phyloP scores from a whole-genome alignment of 1,284 basidiomycete species.

The Moesziomyces globuligerus region DNA sequence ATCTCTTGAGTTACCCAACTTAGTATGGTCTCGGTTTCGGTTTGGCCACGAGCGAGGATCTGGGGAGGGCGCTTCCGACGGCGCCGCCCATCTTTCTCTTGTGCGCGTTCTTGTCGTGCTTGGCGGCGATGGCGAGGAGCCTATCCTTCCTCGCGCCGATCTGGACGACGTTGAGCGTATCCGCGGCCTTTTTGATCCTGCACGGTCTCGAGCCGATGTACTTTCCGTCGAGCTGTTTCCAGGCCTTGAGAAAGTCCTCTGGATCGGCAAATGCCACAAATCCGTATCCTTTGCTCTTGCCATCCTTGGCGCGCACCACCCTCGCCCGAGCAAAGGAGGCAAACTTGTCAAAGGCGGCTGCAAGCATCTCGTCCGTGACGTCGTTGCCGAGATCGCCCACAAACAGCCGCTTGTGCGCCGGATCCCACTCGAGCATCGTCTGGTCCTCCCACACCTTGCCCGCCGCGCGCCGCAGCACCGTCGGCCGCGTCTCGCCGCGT shows the following conservation, averaged over 20 bases:
- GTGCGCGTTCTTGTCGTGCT: conserved; percentile 49
- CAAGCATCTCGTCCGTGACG: conserved; percentile 90
- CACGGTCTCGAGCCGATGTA: conserved; percentile 65
- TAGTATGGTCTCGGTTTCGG: too few species aligned
- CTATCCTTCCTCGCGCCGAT: conserved; percentile 65
- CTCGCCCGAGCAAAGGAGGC: conserved; percentile 91
- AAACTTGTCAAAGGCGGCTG: conserved; percentile 89
- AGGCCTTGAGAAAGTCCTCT: conserved; percentile 96
- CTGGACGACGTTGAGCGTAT: conserved; percentile 53
- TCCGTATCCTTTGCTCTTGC: conserved; percentile 89
- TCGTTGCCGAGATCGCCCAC: conserved; percentile 98
- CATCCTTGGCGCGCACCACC: conserved; percentile 84
- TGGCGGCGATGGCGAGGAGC: conserved; percentile 55
- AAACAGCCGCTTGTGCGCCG: conserved; percentile 97
- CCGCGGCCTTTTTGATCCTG: conserved; percentile 63
- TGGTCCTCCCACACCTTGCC: conserved; percentile 99
- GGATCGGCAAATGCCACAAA: conserved; percentile 98
- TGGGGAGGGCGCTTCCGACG: conserved; percentile 55
- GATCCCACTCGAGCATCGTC: conserved; percentile 96
- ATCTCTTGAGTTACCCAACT: too few species aligned
- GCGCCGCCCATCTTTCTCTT: conserved; percentile 65
- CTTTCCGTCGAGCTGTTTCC: conserved; percentile 99
- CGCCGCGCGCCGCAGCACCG: conserved; percentile 91
- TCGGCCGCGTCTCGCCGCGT: conserved; percentile 90
- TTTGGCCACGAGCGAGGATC: conserved; percentile 15